These are phyloP conservation scores for Podospora sp. DNA, from an alignment of 495 filamentous ascomycete species.

Conservation along the genomic window DNA sequence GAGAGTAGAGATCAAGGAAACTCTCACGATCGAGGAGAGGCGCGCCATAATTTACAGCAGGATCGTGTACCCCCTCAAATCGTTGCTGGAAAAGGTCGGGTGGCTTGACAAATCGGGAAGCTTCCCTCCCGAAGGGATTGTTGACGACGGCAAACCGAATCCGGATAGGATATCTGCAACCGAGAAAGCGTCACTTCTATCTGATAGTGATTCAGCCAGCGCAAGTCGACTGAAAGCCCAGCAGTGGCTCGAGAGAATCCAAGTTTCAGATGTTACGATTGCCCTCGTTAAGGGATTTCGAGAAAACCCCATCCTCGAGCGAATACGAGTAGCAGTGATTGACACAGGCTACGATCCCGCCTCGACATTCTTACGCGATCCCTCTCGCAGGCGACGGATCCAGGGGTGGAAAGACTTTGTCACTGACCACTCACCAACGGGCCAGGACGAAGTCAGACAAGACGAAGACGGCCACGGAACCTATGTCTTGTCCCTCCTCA, in stretches of 20 bases:
- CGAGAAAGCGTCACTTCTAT: too few species aligned
- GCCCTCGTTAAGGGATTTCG: not conserved
- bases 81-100: not conserved
- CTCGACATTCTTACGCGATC: not conserved
- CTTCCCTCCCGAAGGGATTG: not conserved
- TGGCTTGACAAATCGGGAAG: not conserved
- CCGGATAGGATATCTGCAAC: too few species aligned
- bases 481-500: slow-evolving; percentile 11
- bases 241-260: not conserved
- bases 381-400: not conserved
- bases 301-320: not conserved
- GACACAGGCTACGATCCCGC: slow-evolving; percentile 10
- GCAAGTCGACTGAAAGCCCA: not conserved
- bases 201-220: too few species aligned
- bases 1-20: not conserved
- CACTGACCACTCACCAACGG: not conserved
- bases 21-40: slow-evolving; percentile 1
- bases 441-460: too few species aligned
- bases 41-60: not conserved
- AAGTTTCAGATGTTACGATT: not conserved
- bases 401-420: slow-evolving; percentile 6
- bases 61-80: not conserved
- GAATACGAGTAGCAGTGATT: slow-evolving; percentile 8
- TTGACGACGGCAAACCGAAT: not conserved
- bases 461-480: slow-evolving; percentile 17